phyloP scores from a whole-genome alignment of 495 filamentous ascomycete species.

The Penicillium daleae region DNA sequence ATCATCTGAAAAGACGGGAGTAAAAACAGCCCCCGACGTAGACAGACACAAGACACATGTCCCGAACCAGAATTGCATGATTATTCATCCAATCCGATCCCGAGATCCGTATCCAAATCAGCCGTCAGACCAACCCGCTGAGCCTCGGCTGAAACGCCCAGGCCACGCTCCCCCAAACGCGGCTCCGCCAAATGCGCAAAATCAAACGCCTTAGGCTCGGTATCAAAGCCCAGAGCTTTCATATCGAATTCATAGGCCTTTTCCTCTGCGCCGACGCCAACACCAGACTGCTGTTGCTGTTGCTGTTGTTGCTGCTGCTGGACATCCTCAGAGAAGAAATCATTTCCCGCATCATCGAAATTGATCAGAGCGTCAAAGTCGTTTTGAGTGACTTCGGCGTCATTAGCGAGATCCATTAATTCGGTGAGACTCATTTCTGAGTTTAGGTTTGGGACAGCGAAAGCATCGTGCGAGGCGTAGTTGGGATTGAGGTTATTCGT shows the following conservation, averaged over 20 bases:
- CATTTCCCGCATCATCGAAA: constrained; percentile 48
- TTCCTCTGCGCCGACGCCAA: constrained; percentile 15
- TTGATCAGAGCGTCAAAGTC: constrained; percentile 55
- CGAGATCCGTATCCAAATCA: constrained; percentile 40
- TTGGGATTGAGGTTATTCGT: constrained; percentile 47
- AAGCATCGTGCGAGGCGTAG: constrained; percentile 34
- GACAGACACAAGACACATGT: constrained; percentile 10
- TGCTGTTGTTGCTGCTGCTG: constrained; percentile 11
- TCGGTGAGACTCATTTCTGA: constrained; percentile 48
- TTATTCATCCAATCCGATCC: constrained; percentile 30
- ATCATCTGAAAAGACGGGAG: constrained; percentile 8
- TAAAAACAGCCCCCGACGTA: constrained; percentile 5
- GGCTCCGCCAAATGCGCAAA: constrained; percentile 30
- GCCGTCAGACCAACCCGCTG: constrained; percentile 24
- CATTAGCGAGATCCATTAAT: constrained; percentile 52
- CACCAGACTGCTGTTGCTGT: constrained; percentile 6
- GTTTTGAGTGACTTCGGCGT: constrained; percentile 54
- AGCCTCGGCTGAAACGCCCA: constrained; percentile 21
- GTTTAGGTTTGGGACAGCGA: constrained; percentile 40
- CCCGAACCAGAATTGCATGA: background rate
- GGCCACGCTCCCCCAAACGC: background rate
- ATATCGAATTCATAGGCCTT: constrained; percentile 34
- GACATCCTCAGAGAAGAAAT: constrained; percentile 42
- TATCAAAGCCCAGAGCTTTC: constrained; percentile 35
- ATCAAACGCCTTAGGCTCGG: constrained; percentile 35